Base-by-base conservation (phyloP, 2,329 filamentous ascomycete genomes). In the Diplocarpon rosae region DNA sequence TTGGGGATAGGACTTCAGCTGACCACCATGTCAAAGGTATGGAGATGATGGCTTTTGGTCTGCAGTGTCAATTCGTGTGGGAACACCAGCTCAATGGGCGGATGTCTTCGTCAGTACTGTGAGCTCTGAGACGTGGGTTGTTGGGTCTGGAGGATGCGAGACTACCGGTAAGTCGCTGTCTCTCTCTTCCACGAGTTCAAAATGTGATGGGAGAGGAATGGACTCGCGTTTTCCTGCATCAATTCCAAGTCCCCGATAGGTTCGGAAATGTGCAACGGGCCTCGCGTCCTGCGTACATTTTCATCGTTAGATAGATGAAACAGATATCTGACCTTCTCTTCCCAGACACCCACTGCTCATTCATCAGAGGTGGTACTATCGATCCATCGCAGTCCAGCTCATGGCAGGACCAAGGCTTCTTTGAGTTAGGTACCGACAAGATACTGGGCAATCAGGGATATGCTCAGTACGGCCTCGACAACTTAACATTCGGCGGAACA, bases 1-100 rank as follows among this genome's bases (percentile, higher is more conserved):
- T 24, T 3, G 7, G 20, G 20, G 4, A 24, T n/a, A n/a, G n/a
- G 20, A 7, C 7, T 7, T 24, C 20, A 24, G 20, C 20, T 24
- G 20, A 24, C 20, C 3, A 24, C 7, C 4, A 4, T 24, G 4
- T 24, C 7, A 7, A 3, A 24, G 20, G 20, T 70, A 75, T 49
- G 78, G 78, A 38, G 69, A 74, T 52, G 81, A 85, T 59, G 82
- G 82, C 9, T 71, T 71, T 50, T 89, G 84, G 84, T 86, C 82
- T 13, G 76, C 80, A 6, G 76, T 85, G 52, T 69, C 68, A 11
- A 67, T 88, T 48, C 73, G 66, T 54, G 69, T 73, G 15, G 78
- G 78, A 40, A 66, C 63, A 7, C 73, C 75, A 12, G 59, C 62
- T 17, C 72, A 76, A 56, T 63, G 65, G 44, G 65, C 78, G 29